Conservation (phyloP, 768 basidiomycete species). For the Serpula lacrymans region DNA sequence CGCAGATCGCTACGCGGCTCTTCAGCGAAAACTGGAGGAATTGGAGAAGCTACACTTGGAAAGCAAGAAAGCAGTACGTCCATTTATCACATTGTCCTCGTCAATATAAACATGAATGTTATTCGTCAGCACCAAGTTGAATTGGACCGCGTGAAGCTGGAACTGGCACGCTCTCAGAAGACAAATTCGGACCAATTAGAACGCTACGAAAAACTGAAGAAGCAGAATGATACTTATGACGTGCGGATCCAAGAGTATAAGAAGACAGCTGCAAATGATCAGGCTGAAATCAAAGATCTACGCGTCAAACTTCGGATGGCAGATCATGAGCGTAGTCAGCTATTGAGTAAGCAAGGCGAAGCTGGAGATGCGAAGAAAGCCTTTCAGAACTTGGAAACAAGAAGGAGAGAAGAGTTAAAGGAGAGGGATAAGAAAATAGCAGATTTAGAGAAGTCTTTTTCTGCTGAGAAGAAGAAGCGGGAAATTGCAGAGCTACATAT, state of each 20-base stretch:
- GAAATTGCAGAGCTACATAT: constrained; percentile 44
- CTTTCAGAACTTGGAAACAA: constrained; percentile 45
- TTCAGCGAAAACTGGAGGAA: constrained; percentile 64
- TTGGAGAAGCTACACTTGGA: constrained; percentile 61
- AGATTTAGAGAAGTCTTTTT: constrained; percentile 53
- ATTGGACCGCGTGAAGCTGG: constrained; percentile 55
- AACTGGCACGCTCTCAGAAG: constrained; percentile 49
- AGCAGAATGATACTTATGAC: constrained; percentile 56
- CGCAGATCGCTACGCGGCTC: constrained; percentile 48
- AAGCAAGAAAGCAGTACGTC: constrained; percentile 60
- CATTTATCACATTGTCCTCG: neutral
- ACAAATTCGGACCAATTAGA: constrained; percentile 47
- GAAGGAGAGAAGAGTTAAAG: constrained; percentile 50
- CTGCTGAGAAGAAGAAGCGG: constrained; percentile 47
- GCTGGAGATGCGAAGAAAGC: constrained; percentile 47
- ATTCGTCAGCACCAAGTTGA: constrained; percentile 53
- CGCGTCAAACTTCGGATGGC: constrained; percentile 52
- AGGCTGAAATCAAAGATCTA: constrained; percentile 61
- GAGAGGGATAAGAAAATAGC: constrained; percentile 51
- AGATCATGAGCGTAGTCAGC: constrained; percentile 56
- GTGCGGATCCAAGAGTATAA: constrained; percentile 60
- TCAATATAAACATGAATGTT: constrained; percentile 3
- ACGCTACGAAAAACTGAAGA: constrained; percentile 59
- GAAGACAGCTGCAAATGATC: constrained; percentile 44
- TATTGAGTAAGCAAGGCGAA: constrained; percentile 51